Evolutionary conservation across 23 red algal genomes (phyloP).

Genomic region (Gracilaria domingensis): DNA sequence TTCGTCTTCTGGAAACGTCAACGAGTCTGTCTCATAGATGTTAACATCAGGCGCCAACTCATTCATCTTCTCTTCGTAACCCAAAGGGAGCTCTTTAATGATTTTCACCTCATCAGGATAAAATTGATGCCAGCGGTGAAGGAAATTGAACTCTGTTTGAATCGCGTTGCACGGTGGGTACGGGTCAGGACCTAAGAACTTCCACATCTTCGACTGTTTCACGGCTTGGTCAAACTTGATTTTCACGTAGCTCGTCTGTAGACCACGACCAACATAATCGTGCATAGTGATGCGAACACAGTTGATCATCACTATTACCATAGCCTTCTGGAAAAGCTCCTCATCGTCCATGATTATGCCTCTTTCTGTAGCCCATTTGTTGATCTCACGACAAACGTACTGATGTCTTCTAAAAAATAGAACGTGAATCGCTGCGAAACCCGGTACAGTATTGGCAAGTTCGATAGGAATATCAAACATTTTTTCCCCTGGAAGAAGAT

Average conservation of each 20-base stretch:
- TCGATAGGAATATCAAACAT: not conserved
- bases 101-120: not conserved
- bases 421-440: not conserved
- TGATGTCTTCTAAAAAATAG: conserved; percentile 2
- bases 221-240: not conserved
- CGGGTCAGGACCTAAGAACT: not conserved
- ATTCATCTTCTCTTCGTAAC: not conserved
- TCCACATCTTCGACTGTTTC: not conserved
- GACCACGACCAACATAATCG: not conserved
- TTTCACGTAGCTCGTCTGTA: not conserved
- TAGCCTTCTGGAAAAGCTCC: not conserved
- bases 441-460: not conserved
- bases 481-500: not conserved
- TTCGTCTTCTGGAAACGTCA: not conserved
- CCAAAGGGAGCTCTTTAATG: not conserved
- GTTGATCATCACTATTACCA: not conserved
- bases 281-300: not conserved
- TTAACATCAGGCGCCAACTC: not conserved
- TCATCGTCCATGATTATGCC: not conserved
- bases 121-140: conserved; percentile 4
- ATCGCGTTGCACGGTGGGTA: not conserved
- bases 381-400: conserved; percentile 1
- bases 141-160: conserved; percentile 22
- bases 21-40: not conserved
- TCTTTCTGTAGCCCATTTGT: not conserved